Evolutionary conservation across 148 eudicot species (phyloP), one percentile per base, ranked within the genome.

Genomic region (Heliosperma pusillum): DNA sequence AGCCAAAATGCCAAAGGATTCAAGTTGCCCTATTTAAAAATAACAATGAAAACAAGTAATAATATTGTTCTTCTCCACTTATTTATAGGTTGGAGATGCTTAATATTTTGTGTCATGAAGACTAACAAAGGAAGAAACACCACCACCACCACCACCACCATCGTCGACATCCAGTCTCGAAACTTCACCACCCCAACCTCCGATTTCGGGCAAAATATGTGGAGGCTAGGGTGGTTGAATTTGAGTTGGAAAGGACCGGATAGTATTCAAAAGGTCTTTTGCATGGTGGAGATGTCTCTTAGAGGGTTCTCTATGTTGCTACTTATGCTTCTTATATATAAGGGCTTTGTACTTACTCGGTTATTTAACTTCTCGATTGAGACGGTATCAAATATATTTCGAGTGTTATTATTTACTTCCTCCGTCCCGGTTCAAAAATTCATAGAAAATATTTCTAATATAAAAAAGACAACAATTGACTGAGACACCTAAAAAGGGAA

Each of bases 1-100:
- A 66, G 59, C 76, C 44, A 72, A 60, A 79, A 79, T 79, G 82
- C 82, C 82, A 79, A 80, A 75, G 82, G 82, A 80, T 80, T n/a
- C 76, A 81, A 81, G 83, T 81, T 81, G 83, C 83, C 83, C 83
- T 81, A 72, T 70, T 59, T 36, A 59, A 68, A 20, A 65, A 45
- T 52, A 42, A 33, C 15, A 10, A 0, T 20, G 52, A 36, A 55
- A 71, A 64, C 66, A 56, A 65, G 25, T 67, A 50, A 42, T 52
- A 24, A 40, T n/a, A 19, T 25, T 24, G 20, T 66, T 25, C 26
- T 59, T 59, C 64, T 59, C 64, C 64, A 10, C 29, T 59, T 9
- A 59, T 57, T 57, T 8, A 59, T 59, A 59, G 13, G 19, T 16
- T 50, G 17, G 19, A 11, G 55, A 50, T 1, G 55, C 19, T 50